Base-by-base conservation (phyloP, 1,139 yeast genomes). In the Candida tetrigidarum region DNA sequence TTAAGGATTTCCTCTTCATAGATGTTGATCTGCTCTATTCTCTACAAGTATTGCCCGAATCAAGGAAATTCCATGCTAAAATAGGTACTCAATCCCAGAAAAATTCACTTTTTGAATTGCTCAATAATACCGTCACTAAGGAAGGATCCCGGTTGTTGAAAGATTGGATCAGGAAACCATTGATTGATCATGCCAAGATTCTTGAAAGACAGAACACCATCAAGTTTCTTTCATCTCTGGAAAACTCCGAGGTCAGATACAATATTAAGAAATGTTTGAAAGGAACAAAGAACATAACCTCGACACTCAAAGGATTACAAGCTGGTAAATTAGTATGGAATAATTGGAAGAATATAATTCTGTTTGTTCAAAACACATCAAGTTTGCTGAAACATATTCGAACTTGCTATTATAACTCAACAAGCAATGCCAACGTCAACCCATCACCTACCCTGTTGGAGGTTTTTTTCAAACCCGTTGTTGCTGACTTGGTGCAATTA, bases 21-120 rank as follows among this genome's bases (percentile, higher is more conserved):
- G 75, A 71, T 51, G 54, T 60, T n/a, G 71, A 69, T 39, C 58
- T 71, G 32, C 50, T 71, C 25, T 48, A 53, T 27, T 59, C 76
- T 0, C 47, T 71, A 5, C 58, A 58, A 34, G 57, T 71, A 2
- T 55, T 69, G 29, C 37, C 50, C 3, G 61, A 62, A 2, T 28
- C 37, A 7, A 25, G 37, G 5, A 20, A 34, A 15, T 19, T n/a
- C 5, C 48, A 40, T 16, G 7, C 28, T 2, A 37, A 42, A 4
- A 28, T 26, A 6, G 9, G 7, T 9, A 51, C 53, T 1, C 45
- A 50, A 14, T 19, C 15, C 9, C 37, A 55, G 45, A 51, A 52
- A 42, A 27, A 44, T 4, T 59, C 65, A 3, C 34, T 67, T 1
- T 55, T 50, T 12, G 60, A 60, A 10, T 41, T 67, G 10, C 41